Conservation (phyloP, 208 protist species). For the Trypanosoma lewisi region DNA sequence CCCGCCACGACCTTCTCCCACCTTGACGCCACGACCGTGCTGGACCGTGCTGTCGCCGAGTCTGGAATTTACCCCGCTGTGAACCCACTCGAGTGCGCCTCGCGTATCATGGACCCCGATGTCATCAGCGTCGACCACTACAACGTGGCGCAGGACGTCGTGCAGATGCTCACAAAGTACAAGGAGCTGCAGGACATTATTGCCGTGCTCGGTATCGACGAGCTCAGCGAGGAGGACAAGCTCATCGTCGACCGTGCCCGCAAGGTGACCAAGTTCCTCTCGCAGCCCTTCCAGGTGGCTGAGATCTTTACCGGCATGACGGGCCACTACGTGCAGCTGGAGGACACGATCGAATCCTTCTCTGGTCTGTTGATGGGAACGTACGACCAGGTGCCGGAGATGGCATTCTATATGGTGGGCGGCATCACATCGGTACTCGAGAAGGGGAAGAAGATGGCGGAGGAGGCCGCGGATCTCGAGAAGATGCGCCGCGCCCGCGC, state of each 20-base stretch:
- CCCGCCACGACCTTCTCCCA: slow-evolving; percentile 98
- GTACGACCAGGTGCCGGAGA: slow-evolving; percentile 96
- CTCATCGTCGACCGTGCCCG: slow-evolving; percentile 95
- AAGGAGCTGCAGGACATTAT: slow-evolving; percentile 99
- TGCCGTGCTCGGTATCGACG: slow-evolving; percentile 99
- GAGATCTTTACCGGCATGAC: slow-evolving; percentile 97
- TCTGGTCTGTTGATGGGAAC: slow-evolving; percentile 91
- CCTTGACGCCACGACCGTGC: slow-evolving; percentile 97
- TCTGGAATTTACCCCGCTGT: slow-evolving; percentile 98
- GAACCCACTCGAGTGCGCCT: slow-evolving; percentile 97
- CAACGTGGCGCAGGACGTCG: slow-evolving; percentile 94
- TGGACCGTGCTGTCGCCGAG: slow-evolving; percentile 97
- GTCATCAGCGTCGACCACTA: slow-evolving; percentile 97
- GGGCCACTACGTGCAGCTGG: slow-evolving; percentile 94
- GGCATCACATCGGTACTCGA: slow-evolving; percentile 91
- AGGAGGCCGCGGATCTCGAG: slow-evolving; percentile 70
- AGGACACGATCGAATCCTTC: slow-evolving; percentile 95
- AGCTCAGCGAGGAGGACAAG: slow-evolving; percentile 98
- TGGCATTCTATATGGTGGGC: slow-evolving; percentile 98
- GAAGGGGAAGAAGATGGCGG: slow-evolving; percentile 92
- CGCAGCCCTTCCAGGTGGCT: slow-evolving; percentile 97
- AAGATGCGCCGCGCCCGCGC: slow-evolving; percentile 50
- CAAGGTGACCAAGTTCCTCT: slow-evolving; percentile 93
- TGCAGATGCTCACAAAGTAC: slow-evolving; percentile 98
- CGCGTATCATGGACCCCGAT: slow-evolving; percentile 96